Percentiles rank a stretch among this genome's conserved stretches.
These are phyloP conservation scores for Boletus albobrunnescens DNA, from an alignment of 1,284 basidiomycete genomes.

Conservation along the genomic window DNA sequence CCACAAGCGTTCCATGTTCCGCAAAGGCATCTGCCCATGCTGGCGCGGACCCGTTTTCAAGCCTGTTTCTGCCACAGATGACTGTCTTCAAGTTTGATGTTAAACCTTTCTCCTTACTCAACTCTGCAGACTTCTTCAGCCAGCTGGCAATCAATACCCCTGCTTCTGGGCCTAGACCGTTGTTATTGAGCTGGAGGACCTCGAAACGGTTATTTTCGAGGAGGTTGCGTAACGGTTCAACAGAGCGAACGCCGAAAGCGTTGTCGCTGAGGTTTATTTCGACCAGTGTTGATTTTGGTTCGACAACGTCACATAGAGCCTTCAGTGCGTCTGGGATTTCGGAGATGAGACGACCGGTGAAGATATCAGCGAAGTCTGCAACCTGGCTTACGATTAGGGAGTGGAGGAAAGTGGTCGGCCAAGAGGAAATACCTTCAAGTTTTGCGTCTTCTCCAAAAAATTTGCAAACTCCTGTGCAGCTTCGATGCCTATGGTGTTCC, in stretches of 20 bases:
- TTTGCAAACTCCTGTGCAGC: conserved; percentile 85
- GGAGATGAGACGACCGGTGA: conserved; percentile 92
- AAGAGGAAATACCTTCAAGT: conserved; percentile 57
- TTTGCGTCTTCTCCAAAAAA: conserved; percentile 68
- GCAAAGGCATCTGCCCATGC: conserved; percentile 88
- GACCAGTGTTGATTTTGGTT: conserved; percentile 73
- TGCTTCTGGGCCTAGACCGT: conserved; percentile 92
- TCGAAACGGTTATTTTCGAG: conserved; percentile 75
- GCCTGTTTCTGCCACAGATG: conserved; percentile 91
- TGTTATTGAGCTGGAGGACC: conserved; percentile 92
- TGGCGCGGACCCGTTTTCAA: conserved; percentile 86
- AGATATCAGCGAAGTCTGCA: conserved; percentile 96
- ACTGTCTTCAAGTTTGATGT: conserved; percentile 73
- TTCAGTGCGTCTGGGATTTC: conserved; percentile 92
- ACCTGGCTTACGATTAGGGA: conserved; percentile 49
- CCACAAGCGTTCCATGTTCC: conserved; percentile 75
- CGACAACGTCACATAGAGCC: conserved; percentile 85
- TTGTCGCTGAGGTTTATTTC: conserved; percentile 95
- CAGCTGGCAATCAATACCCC: conserved; percentile 86
- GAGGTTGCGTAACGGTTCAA: conserved; percentile 92
- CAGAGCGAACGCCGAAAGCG: conserved; percentile 93
- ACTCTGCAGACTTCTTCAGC: conserved; percentile 71
- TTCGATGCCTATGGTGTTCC: conserved; percentile 94
- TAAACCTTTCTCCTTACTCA: conserved; percentile 64
- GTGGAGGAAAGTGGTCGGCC: conserved; percentile 1